Evolutionary conservation across 352 stramenopile species (phyloP).

Genomic region (Globisporangium echinulatum): DNA sequence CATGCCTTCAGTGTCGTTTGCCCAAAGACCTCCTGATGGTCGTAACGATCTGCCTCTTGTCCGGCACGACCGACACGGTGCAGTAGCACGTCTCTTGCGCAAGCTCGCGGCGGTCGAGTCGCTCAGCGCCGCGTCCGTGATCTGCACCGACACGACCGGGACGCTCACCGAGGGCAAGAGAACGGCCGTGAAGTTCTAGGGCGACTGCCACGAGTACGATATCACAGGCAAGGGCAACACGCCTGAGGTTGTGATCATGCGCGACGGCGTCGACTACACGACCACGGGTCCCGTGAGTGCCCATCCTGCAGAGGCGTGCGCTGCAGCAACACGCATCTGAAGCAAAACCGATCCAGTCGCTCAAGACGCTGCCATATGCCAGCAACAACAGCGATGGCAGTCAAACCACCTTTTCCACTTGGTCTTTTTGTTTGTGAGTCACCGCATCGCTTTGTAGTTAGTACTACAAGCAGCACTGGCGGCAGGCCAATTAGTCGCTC

Average conservation of each 20-base stretch:
- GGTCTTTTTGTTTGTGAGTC: no score
- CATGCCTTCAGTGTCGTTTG: constrained; percentile 91
- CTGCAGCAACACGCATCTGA: no score
- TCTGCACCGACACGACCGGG: constrained; percentile 93
- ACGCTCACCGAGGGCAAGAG: constrained; percentile 90
- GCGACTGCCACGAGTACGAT: constrained; percentile 56
- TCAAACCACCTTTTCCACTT: no score
- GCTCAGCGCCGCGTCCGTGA: constrained; percentile 88
- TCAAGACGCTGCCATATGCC: no score
- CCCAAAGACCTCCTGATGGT: constrained; percentile 76
- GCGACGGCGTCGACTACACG: no score
- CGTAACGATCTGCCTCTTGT: constrained; percentile 74
- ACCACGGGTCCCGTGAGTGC: no score
- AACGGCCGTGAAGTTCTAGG: constrained; percentile 73
- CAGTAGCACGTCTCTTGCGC: constrained; percentile 77
- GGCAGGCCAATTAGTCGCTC: no score
- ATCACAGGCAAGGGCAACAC: constrained; percentile 62
- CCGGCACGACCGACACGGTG: constrained; percentile 66
- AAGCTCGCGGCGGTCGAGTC: constrained; percentile 80
- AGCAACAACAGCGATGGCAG: no score
- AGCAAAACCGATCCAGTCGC: no score
- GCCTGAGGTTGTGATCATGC: constrained; percentile 22
- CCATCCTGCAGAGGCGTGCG: no score
- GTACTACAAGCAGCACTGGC: no score
- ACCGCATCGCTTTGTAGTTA: no score